These are phyloP conservation scores for Phoma sp. DNA, from an alignment of 2,329 filamentous ascomycete genomes.

Conservation along the genomic window DNA sequence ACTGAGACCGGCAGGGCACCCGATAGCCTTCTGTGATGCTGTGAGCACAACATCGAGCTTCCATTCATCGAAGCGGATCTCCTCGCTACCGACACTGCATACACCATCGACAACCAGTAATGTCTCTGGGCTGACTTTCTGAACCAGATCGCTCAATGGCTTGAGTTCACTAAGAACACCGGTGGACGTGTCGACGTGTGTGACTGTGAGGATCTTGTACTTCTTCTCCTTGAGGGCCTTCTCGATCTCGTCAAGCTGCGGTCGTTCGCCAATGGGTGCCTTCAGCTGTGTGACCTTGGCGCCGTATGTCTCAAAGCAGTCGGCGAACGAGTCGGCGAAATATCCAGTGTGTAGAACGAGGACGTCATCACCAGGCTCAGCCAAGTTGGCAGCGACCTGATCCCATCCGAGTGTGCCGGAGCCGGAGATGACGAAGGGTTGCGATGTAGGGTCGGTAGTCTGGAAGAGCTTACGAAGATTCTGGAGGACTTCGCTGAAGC, in stretches of 20 bases:
- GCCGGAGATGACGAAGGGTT: conserved; percentile 92
- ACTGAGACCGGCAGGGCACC: conserved; percentile 89
- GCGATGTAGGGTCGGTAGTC: conserved; percentile 78
- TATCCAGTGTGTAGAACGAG: conserved; percentile 96
- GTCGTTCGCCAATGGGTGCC: conserved; percentile 85
- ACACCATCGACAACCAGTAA: conserved; percentile 93
- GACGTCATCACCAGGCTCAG: conserved; percentile 87
- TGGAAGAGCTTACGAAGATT: conserved; percentile 95
- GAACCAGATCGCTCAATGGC: conserved; percentile 80
- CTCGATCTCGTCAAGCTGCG: conserved; percentile 86
- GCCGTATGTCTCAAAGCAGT: conserved; percentile 91
- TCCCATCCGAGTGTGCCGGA: conserved; percentile 98
- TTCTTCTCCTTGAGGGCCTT: conserved; percentile 85
- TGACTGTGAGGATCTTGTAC: conserved; percentile 94
- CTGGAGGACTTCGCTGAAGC: conserved; percentile 86
- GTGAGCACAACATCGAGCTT: conserved; percentile 91
- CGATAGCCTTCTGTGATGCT: conserved; percentile 95
- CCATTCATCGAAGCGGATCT: conserved; percentile 96
- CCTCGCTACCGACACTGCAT: conserved; percentile 94
- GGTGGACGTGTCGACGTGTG: conserved; percentile 96
- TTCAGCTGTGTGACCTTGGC: conserved; percentile 88
- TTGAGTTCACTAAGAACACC: conserved; percentile 93
- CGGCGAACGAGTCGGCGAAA: conserved; percentile 93
- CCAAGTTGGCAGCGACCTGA: conserved; percentile 89
- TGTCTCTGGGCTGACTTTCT: conserved; percentile 86